Base-by-base conservation (phyloP, 352 stramenopile genomes). In the Pythium coloratum region DNA sequence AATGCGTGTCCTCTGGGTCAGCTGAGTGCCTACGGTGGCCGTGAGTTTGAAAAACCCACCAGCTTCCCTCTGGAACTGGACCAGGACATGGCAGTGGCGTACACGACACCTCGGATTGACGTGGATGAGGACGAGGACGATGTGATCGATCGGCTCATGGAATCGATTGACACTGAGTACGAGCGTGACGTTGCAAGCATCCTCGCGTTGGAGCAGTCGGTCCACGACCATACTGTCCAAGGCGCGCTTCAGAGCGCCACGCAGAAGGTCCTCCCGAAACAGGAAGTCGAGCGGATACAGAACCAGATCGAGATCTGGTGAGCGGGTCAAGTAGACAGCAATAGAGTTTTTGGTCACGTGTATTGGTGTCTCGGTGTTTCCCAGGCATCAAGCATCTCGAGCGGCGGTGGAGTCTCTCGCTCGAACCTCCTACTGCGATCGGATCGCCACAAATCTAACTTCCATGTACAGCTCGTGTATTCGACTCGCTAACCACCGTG, bases 301-400 rank as follows among this genome's bases (percentile, higher is more conserved):
- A 80, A 76, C 28, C 65, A 91, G 70, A 91, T 93, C 64, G 84
- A 93, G 69, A 90, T 93, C 63, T 93, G 84, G 84, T 92, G 20
- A 53, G 46, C 3, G 6, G 6, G 1, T 44, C 38, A 3, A 51
- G 44, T 32, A 9, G 20, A 53, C 14, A 14, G 7, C 6, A 53
- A 53, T 53, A 53, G 46, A 53, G 46, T 53, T 53, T 53, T 58
- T 59, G 24, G 55, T 28, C 33, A 51, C 24, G 33, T 49, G 50
- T 59, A 50, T 34, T 64, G 34, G 44, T 36, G 44, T 59, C 14
- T 16, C 8, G 18, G 20, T 53, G 28, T 1, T 30, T 30, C 20
- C 46, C 46, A 53, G 46, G n/a, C 46, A 26, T 53, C 46, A 16
- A 53, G 46, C 46, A 20, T 53, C n/a, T 53, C 46, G 46, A 32